Conservation (phyloP, 257 asterid genomes). For the Leptodermis oblonga region DNA sequence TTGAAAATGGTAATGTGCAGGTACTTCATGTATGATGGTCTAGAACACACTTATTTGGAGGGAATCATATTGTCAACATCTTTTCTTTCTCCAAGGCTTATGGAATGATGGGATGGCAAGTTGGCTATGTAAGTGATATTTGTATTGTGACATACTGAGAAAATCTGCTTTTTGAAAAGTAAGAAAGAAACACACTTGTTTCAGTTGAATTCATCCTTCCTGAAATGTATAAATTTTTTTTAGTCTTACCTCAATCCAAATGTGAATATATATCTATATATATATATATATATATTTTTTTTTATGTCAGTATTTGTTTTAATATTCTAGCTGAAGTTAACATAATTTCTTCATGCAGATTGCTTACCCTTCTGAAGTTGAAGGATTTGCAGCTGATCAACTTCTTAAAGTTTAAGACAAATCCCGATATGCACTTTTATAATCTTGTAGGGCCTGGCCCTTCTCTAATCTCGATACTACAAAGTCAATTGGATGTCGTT, state of each 20-base stretch:
- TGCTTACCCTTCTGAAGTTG: slow-evolving; percentile 83
- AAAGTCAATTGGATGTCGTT: too few relatives aligned
- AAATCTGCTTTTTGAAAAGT: too few relatives aligned
- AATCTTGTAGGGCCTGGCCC: slow-evolving; percentile 80
- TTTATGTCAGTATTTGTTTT: too few relatives aligned
- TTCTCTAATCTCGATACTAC: too few relatives aligned
- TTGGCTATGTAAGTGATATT: slow-evolving; percentile 79
- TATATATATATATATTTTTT: too few relatives aligned
- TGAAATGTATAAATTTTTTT: too few relatives aligned
- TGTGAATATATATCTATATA: too few relatives aligned
- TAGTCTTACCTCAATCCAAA: too few relatives aligned
- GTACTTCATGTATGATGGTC: slow-evolving; percentile 95
- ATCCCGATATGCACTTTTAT: slow-evolving; percentile 91
- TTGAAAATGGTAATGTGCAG: slow-evolving; percentile 34
- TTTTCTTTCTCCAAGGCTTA: slow-evolving; percentile 97
- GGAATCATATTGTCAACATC: slow-evolving; percentile 75
- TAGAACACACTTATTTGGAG: slow-evolving; percentile 72
- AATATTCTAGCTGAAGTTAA: too few relatives aligned
- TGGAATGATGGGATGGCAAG: slow-evolving; percentile 99
- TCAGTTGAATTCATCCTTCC: too few relatives aligned
- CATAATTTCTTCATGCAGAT: slow-evolving; percentile 42
- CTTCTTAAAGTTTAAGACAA: slow-evolving; percentile 95
- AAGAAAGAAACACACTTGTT: too few relatives aligned
- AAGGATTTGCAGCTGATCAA: slow-evolving; percentile 63
- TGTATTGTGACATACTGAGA: too few relatives aligned